phyloP scores from a whole-genome alignment of 805 yeast species.

The Candida anglica region DNA sequence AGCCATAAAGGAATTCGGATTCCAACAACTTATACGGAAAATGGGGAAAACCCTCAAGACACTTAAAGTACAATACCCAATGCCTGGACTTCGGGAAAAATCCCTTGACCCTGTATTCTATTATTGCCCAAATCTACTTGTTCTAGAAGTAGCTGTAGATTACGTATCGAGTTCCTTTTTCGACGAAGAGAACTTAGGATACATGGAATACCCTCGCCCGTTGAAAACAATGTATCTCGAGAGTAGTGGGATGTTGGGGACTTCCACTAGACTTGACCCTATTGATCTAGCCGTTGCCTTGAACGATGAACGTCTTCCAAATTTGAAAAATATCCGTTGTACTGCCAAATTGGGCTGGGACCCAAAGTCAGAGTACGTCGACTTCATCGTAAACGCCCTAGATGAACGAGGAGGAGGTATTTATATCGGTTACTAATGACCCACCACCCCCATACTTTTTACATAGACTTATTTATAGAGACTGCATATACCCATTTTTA shows the following conservation, averaged over 20 bases:
- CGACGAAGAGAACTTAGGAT: constrained; percentile 28
- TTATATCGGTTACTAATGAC: constrained; percentile 48
- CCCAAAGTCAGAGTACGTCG: constrained; percentile 37
- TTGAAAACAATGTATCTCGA: constrained; percentile 65
- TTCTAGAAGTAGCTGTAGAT: constrained; percentile 73
- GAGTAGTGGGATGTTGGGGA: constrained; percentile 84
- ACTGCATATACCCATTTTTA: too few species aligned
- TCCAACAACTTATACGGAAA: constrained; percentile 55
- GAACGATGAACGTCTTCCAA: constrained; percentile 71
- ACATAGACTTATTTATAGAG: too few species aligned
- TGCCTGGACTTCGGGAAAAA: constrained; percentile 71
- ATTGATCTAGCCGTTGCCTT: constrained; percentile 85
- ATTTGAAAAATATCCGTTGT: constrained; percentile 57
- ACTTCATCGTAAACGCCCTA: constrained; percentile 57
- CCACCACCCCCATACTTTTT: too few species aligned
- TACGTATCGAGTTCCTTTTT: constrained; percentile 51
- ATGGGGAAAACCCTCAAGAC: constrained; percentile 64
- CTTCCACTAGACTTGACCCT: constrained; percentile 78
- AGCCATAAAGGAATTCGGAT: constrained; percentile 57
- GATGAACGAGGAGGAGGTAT: constrained; percentile 78
- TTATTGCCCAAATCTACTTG: constrained; percentile 69
- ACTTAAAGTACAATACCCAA: constrained; percentile 75
- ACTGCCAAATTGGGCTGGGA: constrained; percentile 88
- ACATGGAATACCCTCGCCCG: constrained; percentile 35
- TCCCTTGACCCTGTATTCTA: constrained; percentile 71